Evolutionary conservation across 139 green algal genomes (phyloP).

Genomic region (Chlorella sorokiniana): DNA sequence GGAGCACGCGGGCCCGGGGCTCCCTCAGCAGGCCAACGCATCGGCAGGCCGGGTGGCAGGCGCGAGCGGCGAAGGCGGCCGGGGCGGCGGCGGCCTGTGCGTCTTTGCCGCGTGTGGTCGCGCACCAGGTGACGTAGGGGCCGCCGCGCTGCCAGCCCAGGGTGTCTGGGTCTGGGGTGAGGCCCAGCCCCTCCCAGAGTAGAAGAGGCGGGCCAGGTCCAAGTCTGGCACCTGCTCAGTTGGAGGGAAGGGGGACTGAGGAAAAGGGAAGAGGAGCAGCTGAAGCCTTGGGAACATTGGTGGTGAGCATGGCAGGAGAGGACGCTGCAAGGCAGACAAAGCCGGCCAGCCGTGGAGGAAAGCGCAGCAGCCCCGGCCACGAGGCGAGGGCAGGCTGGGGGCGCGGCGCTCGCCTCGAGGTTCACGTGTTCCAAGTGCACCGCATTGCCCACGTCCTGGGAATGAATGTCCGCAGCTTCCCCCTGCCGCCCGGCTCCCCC

Average conservation of each 20-base stretch:
- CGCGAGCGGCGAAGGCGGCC: too few species aligned
- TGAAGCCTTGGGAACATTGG: background rate
- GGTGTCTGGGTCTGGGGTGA: constrained; percentile 14
- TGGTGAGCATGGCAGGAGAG: background rate
- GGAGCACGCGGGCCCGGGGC: background rate
- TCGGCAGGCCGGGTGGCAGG: background rate
- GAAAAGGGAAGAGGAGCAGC: background rate
- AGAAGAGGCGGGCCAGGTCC: constrained; percentile 18
- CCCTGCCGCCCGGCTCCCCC: background rate
- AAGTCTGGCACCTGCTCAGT: background rate
- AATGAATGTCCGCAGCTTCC: background rate
- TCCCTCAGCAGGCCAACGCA: background rate
- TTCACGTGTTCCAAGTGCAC: constrained; percentile 18
- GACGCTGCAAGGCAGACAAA: background rate
- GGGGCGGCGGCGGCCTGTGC: too few species aligned
- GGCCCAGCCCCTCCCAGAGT: constrained; percentile 2
- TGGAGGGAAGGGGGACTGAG: background rate
- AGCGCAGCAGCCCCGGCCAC: background rate
- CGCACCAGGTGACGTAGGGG: constrained; percentile 14
- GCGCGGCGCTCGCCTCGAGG: background rate
- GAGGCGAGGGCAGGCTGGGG: too few species aligned
- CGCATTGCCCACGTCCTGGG: constrained; percentile 9
- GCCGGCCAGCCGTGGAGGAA: background rate
- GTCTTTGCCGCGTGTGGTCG: background rate
- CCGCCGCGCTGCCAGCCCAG: constrained; percentile 22